phyloP scores from a whole-genome alignment of 139 green algal genomes.

The Tetradesmus lagerheimii region DNA sequence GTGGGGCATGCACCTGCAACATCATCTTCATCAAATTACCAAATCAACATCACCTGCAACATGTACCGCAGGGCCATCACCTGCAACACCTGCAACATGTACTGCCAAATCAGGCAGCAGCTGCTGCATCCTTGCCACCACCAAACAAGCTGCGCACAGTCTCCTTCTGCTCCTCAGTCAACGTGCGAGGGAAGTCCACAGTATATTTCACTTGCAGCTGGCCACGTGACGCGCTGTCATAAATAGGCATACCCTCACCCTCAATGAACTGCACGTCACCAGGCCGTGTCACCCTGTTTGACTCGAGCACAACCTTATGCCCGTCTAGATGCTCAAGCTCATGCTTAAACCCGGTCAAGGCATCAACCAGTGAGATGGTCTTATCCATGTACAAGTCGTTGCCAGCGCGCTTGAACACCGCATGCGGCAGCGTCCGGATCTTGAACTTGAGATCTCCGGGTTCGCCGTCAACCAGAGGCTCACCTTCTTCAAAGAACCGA shows the following conservation, averaged over 20 bases:
- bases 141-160: constrained; percentile 68
- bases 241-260: constrained; percentile 71
- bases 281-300: constrained; percentile 56
- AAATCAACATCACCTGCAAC: no score
- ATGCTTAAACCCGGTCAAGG: constrained; percentile 87
- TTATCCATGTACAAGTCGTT: constrained; percentile 76
- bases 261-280: constrained; percentile 57
- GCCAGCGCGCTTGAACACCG: constrained; percentile 70
- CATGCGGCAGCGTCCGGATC: constrained; percentile 60
- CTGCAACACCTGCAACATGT: no score
- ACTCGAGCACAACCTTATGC: constrained; percentile 71
- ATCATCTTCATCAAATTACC: no score
- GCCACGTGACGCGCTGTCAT: constrained; percentile 55
- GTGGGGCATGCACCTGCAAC: no score
- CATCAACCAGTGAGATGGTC: constrained; percentile 89
- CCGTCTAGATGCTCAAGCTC: constrained; percentile 95
- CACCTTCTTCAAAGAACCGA: constrained; percentile 95
- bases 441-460: constrained; percentile 91
- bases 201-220: constrained; percentile 89
- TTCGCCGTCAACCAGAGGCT: constrained; percentile 95
- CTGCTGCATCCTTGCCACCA: not conserved
- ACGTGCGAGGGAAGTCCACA: constrained; percentile 84
- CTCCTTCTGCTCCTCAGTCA: constrained; percentile 83
- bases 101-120: not conserved
- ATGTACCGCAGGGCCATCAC: no score